Base-by-base conservation (phyloP, 2,329 filamentous ascomycete species). In the Colletotrichum salicis region DNA sequence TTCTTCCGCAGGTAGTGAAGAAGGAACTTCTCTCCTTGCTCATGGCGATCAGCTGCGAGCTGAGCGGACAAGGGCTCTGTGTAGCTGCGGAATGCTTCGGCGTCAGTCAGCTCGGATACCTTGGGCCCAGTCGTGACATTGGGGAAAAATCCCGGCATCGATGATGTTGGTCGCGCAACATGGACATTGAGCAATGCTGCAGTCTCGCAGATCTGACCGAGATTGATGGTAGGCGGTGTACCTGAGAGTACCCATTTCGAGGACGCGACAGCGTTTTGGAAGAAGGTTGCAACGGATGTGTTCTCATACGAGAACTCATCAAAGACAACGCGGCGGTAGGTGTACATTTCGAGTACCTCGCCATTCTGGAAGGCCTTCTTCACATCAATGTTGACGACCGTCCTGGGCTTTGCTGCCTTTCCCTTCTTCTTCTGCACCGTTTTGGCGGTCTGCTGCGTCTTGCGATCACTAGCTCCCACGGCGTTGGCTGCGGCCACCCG, bases 291-390 rank as follows among this genome's bases (percentile, higher is more conserved):
- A 2, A 81, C 75, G 2, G 70, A 33, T 4, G 70, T 69, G 29
- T 83, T 79, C 48, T 79, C 75, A 67, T 85, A 85, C 0, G 84
- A 84, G 72, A 82, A 84, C 70, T 86, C 84, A 67, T 86, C 84
- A 73, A 82, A 82, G 11, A 86, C 77, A 12, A 85, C 75, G 4
- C 83, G 79, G 22, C 79, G 72, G 41, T 78, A 85, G 41, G 77
- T 82, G 71, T 80, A 84, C 51, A 77, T 76, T 70, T 85, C 82
- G 0, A 86, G 74, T 2, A 81, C 66, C 7, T 74, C 71, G 13
- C 66, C 71, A 0, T 66, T 37, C 27, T 75, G 74, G 56, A 66
- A 76, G 51, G 73, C 29, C n/a, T 41, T 27, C 12, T 37, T 27
- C 11, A 67, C 10, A 22, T 67, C 62, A 6, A 52, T 33, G 22